Conservation (phyloP, 1,284 basidiomycete species). For the Sanghuangporus baumii region DNA sequence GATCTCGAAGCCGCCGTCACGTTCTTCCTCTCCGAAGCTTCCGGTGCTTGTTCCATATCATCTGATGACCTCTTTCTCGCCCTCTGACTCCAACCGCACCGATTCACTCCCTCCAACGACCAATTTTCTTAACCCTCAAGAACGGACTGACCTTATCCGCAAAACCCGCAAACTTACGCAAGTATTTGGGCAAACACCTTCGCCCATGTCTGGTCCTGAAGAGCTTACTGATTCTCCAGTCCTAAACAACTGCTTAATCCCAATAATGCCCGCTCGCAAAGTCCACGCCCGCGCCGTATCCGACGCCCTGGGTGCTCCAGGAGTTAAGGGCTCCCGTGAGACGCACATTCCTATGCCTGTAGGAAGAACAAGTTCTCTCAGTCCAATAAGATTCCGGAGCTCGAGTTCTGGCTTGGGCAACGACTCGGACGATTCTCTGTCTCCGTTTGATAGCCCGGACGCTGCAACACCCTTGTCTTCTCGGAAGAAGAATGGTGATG, state of each 20-base stretch:
- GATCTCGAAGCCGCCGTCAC: constrained; percentile 19
- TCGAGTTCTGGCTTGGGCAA: constrained; percentile 29
- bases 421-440: constrained; percentile 23
- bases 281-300: constrained; percentile 13
- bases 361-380: constrained; percentile 9
- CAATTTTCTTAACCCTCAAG: constrained; percentile 58
- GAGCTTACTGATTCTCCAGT: constrained; percentile 26
- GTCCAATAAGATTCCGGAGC: constrained; percentile 29
- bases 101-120: constrained; percentile 46
- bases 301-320: constrained; percentile 1
- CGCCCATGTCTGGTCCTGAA: constrained; percentile 28
- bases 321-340: background rate
- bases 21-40: constrained; percentile 21
- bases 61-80: constrained; percentile 8
- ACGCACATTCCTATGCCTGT: constrained; percentile 1
- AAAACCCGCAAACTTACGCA: constrained; percentile 74
- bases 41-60: constrained; percentile 18
- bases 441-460: constrained; percentile 17
- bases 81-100: background rate
- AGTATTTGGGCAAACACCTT: constrained; percentile 67
- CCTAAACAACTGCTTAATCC: constrained; percentile 24
- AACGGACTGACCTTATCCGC: constrained; percentile 66
- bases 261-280: constrained; percentile 23
- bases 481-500: constrained; percentile 6
- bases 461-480: constrained; percentile 9